Conservation (phyloP, 1,284 basidiomycete species). For the Rhodotorula sp. region DNA sequence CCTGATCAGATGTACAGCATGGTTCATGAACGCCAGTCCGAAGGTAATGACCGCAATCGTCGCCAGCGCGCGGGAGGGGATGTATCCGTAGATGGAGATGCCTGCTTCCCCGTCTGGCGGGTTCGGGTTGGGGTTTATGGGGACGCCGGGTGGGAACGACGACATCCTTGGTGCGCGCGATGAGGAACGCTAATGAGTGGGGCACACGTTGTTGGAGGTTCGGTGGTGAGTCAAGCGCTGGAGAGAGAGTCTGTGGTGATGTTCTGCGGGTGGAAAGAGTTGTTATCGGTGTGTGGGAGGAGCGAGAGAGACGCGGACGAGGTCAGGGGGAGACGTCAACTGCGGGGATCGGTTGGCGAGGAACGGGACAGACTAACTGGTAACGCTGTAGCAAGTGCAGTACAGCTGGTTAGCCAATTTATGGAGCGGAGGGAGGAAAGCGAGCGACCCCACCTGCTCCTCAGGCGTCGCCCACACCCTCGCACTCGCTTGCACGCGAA, state of each 20-base stretch:
- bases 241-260: not conserved
- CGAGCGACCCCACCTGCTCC: not conserved
- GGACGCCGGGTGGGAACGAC: conserved; percentile 34
- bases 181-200: not conserved
- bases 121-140: conserved; percentile 46
- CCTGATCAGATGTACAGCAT: conserved; percentile 41
- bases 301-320: too few species aligned
- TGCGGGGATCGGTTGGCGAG: too few species aligned
- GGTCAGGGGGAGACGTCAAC: too few species aligned
- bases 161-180: not conserved
- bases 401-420: too few species aligned
- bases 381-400: too few species aligned
- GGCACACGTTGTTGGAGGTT: not conserved
- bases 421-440: not conserved
- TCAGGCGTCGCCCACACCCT: too few species aligned
- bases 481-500: too few species aligned
- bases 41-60: conserved; percentile 46
- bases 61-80: conserved; percentile 40
- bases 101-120: conserved; percentile 45
- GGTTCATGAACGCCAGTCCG: conserved; percentile 43
- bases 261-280: not conserved
- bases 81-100: conserved; percentile 50
- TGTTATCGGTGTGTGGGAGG: not conserved
- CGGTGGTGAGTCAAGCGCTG: not conserved
- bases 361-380: too few species aligned